Evolutionary conservation across 2,329 filamentous ascomycete species (phyloP), one percentile per base, ranked within the genome.

Genomic region (Lecanoromycetidae sp.): DNA sequence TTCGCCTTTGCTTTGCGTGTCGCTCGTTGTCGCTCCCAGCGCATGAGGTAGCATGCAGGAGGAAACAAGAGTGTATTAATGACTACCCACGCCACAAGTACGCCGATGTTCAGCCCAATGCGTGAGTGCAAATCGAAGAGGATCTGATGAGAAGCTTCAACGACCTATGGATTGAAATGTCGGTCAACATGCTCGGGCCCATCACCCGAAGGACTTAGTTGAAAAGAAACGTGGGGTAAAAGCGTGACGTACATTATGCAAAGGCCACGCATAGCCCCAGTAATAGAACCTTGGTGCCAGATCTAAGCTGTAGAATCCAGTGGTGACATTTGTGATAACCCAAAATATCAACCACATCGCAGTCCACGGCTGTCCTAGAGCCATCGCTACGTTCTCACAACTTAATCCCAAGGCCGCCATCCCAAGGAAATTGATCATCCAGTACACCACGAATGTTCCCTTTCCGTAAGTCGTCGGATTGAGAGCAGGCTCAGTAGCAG

Each of bases 261-360:
- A 60, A 4, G 77, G 78, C 74, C 76, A 79, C 0, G 71, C 77
- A 56, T 79, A 79, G 0, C 75, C 76, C 73, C 75, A 82, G 2
- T 60, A 57, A 57, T 77, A 82, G 56, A 82, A 80, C 0, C 59
- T 62, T 0, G 75, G 72, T 2, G 74, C 70, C 17, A 82, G 63
- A 25, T 77, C 73, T 38, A 81, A 64, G 5, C 73, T 63, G 57
- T 81, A 77, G 54, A 82, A 80, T 0, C 69, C 63, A 0, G 76
- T 79, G 0, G 69, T 65, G 0, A 81, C 76, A 55, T 83, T 83
- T 7, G 74, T 72, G 48, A 82, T 77, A 32, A 82, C 75, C 77
- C 76, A 80, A 54, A 80, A 81, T 46, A 82, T 79, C 2, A 82
- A 61, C 70, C 78, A 83, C 0, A 80, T 58, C 0, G 75, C 70